Base-by-base conservation (phyloP, 805 yeast species). In the Zygosaccharomyces gambellarensis region DNA sequence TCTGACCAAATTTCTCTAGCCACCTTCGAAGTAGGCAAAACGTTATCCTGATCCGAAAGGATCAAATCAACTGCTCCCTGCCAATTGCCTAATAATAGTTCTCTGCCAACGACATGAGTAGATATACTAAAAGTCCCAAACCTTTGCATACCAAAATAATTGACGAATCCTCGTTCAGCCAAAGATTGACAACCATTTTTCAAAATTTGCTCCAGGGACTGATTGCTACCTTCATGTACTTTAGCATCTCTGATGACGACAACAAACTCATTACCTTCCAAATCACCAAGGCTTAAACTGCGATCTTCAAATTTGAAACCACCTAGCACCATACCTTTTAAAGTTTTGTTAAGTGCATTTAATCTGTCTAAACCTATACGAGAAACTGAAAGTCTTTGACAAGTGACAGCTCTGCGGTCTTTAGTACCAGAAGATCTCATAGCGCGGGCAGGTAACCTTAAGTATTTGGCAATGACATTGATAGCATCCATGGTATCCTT, bases 401-500 rank as follows among this genome's bases (percentile, higher is more conserved):
- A 89, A 4, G 99, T 94, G 22, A 88, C 90, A 43, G 95, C 99
- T 65, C 99, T 81, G 59, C 98, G 79, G 67, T 94, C 99, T 62
- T 94, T 94, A 2, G 99, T 95, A 21, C 99, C 99, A 0, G 97
- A 95, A 66, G 83, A 89, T 46, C 87, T 76, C 31, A 94, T 75
- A 36, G 73, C 64, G 54, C 83, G 85, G 4, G 84, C 73, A n/a
- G 90, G 92, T 19, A 86, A 70, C 53, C 89, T 79, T 55, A 94
- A 72, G 52, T 87, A 78, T 62, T 85, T 85, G 43, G 90, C 73
- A 43, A 94, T 71, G 25, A 85, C 69, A 17, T 82, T 77, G 1
- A 94, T 94, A 11, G 88, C 94, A 70, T 94, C 97, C 97, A 94
- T 88, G 0, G 99, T 90, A 58, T 94, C 99, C 64, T 90, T 87